Evolutionary conservation across 2,329 filamentous ascomycete species (phyloP).

Genomic region (Juglanconis sp.): DNA sequence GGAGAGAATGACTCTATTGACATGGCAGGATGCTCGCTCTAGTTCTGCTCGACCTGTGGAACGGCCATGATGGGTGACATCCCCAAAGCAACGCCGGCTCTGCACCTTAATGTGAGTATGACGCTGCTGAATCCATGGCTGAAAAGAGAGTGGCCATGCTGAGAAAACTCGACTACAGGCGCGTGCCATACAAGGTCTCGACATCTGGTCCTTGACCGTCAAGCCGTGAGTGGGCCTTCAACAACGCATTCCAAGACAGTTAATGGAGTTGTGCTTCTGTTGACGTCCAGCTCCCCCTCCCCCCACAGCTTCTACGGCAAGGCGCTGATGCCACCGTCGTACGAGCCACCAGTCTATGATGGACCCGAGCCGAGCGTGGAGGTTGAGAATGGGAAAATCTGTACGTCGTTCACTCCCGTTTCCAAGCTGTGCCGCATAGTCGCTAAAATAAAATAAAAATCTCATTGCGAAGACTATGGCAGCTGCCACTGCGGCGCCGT

Average conservation of each 20-base stretch:
- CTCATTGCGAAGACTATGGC: conserved; percentile 35
- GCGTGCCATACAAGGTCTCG: conserved; percentile 11
- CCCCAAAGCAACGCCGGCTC: conserved; percentile 16
- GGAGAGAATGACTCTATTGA: background rate
- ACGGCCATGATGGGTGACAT: conserved; percentile 36
- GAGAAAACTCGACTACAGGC: conserved; percentile 6
- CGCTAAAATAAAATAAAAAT: background rate
- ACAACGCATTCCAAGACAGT: background rate
- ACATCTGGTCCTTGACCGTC: conserved; percentile 4
- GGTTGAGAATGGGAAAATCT: conserved; percentile 36
- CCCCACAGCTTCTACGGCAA: conserved; percentile 38
- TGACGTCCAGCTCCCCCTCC: too few relatives aligned
- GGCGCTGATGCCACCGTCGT: conserved; percentile 27
- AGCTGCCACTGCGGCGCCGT: conserved; percentile 53
- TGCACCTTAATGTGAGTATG: conserved; percentile 38
- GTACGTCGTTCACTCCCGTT: background rate
- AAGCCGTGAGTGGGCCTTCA: background rate
- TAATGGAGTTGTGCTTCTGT: too few relatives aligned
- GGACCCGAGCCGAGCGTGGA: conserved; percentile 38
- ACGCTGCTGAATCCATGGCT: background rate
- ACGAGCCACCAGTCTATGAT: conserved; percentile 34
- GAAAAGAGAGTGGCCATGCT: background rate
- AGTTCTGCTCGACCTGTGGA: conserved; percentile 54
- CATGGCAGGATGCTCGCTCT: background rate
- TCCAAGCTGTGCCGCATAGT: background rate